phyloP scores from a whole-genome alignment of 129 eudicot genomes.

The Flaveria bidentis region DNA sequence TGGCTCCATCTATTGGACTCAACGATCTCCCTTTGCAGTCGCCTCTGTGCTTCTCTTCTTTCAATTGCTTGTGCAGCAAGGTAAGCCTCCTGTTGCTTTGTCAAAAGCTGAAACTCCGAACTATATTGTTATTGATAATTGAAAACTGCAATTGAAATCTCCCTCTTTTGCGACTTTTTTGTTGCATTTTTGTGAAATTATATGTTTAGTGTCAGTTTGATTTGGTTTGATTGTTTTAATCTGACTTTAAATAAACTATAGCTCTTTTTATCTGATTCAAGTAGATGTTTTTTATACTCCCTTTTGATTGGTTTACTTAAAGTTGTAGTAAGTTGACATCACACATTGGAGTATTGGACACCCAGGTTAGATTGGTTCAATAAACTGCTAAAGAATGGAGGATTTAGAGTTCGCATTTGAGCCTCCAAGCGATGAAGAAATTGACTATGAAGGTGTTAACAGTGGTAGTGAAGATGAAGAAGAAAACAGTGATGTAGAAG shows the following conservation, averaged over 20 bases:
- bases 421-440: constrained; percentile 87
- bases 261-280: neutral
- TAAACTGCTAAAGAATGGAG: constrained; percentile 16
- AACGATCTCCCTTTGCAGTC: neutral
- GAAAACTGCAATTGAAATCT: neutral
- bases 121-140: neutral
- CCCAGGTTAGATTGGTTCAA: neutral
- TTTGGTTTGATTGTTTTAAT: neutral
- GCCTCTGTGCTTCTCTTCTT: neutral
- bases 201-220: neutral
- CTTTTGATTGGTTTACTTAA: neutral
- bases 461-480: constrained; percentile 33
- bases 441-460: constrained; percentile 38
- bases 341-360: too few species aligned
- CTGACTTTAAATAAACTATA: neutral
- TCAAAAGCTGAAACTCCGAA: neutral
- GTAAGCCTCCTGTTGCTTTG: neutral
- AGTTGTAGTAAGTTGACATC: neutral
- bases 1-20: neutral
- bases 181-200: neutral
- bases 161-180: too few species aligned
- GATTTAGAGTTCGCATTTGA: constrained; percentile 61
- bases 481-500: constrained; percentile 32
- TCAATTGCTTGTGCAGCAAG: neutral
- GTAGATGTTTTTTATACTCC: neutral